phyloP scores from a whole-genome alignment of 345 rosid genomes.

The Excoecaria agallocha region DNA sequence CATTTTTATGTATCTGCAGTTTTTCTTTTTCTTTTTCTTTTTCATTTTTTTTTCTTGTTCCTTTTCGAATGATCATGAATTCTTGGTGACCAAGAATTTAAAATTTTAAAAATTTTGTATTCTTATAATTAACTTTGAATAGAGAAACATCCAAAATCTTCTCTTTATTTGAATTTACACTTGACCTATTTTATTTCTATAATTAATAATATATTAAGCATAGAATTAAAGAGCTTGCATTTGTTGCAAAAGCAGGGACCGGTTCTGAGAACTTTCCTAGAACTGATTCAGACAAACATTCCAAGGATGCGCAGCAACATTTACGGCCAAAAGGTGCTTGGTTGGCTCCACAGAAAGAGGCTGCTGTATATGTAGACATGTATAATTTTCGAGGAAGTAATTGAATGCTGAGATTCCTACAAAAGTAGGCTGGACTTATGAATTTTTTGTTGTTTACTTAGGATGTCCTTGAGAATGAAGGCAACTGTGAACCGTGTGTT shows the following conservation, averaged over 20 bases:
- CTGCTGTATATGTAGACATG: slow-evolving; percentile 9
- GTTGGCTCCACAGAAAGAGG: slow-evolving; percentile 33
- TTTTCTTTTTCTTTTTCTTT: no score
- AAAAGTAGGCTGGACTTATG: neutral
- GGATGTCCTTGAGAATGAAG: neutral
- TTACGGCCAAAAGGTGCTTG: slow-evolving; percentile 57
- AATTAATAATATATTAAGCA: no score
- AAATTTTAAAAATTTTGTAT: no score
- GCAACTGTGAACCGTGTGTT: neutral
- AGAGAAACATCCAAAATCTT: no score
- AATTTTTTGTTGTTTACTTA: neutral
- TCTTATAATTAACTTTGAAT: no score
- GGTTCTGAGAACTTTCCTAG: slow-evolving; percentile 24
- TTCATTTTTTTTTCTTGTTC: no score
- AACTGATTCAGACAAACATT: slow-evolving; percentile 28
- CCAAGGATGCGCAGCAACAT: slow-evolving; percentile 47
- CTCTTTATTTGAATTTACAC: no score
- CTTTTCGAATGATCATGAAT: neutral
- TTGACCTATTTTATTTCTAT: no score
- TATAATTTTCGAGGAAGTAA: neutral
- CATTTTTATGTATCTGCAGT: neutral
- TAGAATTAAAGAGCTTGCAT: neutral
- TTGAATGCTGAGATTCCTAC: neutral
- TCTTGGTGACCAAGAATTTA: neutral
- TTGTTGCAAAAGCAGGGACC: slow-evolving; percentile 35